Evolutionary conservation across 306 rosid genomes (phyloP), one percentile per base, ranked within the genome.

Genomic region (Ceratonia siliqua): DNA sequence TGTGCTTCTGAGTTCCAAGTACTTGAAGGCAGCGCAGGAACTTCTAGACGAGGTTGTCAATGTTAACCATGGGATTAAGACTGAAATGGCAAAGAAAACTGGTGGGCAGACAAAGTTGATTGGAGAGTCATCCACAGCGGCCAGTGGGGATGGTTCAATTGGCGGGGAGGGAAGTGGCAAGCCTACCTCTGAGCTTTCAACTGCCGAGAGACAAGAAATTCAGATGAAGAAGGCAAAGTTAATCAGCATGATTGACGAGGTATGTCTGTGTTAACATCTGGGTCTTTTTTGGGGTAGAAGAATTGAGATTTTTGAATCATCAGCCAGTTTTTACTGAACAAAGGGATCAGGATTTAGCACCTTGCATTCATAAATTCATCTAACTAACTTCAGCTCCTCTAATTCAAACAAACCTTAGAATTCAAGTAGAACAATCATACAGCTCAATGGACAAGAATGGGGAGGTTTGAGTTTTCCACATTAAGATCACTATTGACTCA

Each of bases 211-310:
- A 78, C 99, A 92, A 82, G 99, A 95, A 74, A 79, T 92, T 70
- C 97, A 92, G 86, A 92, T 95, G 99, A 95, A 90, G 91, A 95
- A 92, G 70, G 99, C 92, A 4, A 95, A 95, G 87, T 86, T 95
- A 15, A 87, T 95, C 41, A 80, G 21, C 88, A 95, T 95, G 99
- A 97, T 90, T 58, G 98, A 95, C 41, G 99, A 95, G 98, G 99
- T 95, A 82, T 43, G 20, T 64, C 0, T 38, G 9, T 35, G 42
- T 30, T n/a, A n/a, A n/a, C n/a, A n/a, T n/a, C n/a, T n/a, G n/a
- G n/a, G n/a, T n/a, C n/a, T n/a, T n/a, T n/a, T n/a, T n/a, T n/a
- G n/a, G n/a, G 3, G 12, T 54, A 10, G 24, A 12, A 24, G 12
- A 0, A 1, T 55, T 22, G 4, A 55, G 35, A 55, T 55, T 24